These are phyloP conservation scores for Phytophthora hibernalis DNA, from an alignment of 352 stramenopile genomes.

Conservation along the genomic window DNA sequence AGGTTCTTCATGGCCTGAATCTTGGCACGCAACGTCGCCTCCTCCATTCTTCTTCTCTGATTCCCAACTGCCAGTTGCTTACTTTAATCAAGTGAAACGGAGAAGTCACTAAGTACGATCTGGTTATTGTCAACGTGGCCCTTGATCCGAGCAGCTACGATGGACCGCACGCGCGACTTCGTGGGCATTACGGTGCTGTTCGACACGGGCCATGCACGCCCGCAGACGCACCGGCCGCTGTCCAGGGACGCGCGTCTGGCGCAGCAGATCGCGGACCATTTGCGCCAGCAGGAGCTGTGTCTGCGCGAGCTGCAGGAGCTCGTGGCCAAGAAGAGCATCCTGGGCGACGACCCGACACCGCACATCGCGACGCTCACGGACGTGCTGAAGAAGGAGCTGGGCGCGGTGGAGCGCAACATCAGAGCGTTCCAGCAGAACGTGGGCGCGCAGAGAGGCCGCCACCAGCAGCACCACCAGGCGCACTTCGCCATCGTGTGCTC, in stretches of 20 bases:
- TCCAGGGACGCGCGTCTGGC: constrained; percentile 74
- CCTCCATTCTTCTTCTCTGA: constrained; percentile 53
- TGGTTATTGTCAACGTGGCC: background rate
- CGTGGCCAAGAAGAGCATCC: constrained; percentile 77
- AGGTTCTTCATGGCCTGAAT: constrained; percentile 88
- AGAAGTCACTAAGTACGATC: constrained; percentile 20
- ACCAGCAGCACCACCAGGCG: constrained; percentile 78
- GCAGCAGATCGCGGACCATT: constrained; percentile 84
- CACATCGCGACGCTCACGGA: constrained; percentile 84
- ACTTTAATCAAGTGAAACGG: constrained; percentile 1
- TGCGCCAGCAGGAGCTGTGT: constrained; percentile 84
- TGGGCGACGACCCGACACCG: constrained; percentile 76
- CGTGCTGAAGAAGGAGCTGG: constrained; percentile 80
- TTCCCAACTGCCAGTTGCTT: constrained; percentile 28
- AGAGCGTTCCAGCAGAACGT: constrained; percentile 70
- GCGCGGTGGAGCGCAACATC: constrained; percentile 69
- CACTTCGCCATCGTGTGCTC: constrained; percentile 84
- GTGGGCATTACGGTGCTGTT: constrained; percentile 88
- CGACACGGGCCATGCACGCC: constrained; percentile 58
- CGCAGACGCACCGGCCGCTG: constrained; percentile 66
- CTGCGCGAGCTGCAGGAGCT: constrained; percentile 78
- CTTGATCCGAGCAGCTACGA: constrained; percentile 11
- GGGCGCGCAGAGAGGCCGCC: constrained; percentile 51
- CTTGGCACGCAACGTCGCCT: constrained; percentile 77
- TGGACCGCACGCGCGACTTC: constrained; percentile 87